phyloP scores from a whole-genome alignment of 331 rosid genomes.

The Erythrophleum ivorense region DNA sequence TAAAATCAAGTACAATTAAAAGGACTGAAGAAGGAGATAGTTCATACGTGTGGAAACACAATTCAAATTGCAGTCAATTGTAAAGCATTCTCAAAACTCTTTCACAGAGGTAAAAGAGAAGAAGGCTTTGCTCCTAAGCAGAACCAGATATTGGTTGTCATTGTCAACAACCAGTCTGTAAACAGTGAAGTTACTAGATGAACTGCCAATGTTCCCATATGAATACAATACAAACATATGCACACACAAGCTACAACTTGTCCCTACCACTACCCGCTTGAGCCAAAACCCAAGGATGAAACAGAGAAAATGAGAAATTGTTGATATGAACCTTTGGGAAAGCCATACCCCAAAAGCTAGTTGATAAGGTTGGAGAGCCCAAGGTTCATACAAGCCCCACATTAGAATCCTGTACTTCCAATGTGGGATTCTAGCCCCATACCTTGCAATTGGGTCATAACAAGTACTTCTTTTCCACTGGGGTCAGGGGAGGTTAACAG shows the following conservation, averaged over 20 bases:
- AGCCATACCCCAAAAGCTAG: background rate
- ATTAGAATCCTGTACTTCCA: background rate
- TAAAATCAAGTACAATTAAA: background rate
- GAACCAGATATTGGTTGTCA: constrained; percentile 10
- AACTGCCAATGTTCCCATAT: constrained; percentile 6
- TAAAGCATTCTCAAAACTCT: constrained; percentile 23
- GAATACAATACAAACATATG: background rate
- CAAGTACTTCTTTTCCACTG: background rate
- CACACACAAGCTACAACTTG: background rate
- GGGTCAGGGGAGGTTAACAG: background rate
- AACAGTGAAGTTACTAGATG: background rate
- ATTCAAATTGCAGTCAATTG: background rate
- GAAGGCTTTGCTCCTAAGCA: constrained; percentile 9
- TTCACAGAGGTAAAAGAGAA: background rate
- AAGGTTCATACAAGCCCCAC: background rate
- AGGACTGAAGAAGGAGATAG: constrained; percentile 6
- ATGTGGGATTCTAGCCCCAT: background rate
- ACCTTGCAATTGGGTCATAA: background rate
- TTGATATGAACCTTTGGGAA: background rate
- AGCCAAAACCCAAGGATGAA: background rate
- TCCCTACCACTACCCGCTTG: background rate
- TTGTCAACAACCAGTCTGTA: constrained; percentile 16
- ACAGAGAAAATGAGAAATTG: background rate
- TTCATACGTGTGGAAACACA: constrained; percentile 31
- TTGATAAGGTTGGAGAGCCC: background rate